Evolutionary conservation across 2,329 filamentous ascomycete species (phyloP), one percentile per base, ranked within the genome.

Genomic region (Fusarium sarcochroum): DNA sequence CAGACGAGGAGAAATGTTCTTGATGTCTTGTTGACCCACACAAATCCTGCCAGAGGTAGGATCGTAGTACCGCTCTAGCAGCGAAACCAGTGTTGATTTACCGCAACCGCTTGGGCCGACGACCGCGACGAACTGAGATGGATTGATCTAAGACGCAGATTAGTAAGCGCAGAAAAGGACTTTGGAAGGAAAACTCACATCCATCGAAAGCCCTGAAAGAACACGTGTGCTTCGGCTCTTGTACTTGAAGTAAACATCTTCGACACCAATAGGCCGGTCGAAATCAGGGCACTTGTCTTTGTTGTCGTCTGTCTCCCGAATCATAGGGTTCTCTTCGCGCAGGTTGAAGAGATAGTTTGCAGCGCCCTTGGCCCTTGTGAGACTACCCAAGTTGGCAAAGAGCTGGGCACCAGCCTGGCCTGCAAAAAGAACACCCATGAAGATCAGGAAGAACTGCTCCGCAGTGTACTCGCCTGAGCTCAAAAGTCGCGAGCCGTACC

Each of bases 81-180:
- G 76, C 7, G 83, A 81, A 44, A 91, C 81, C 40, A 87, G 84
- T 4, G 87, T 89, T 3, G 85, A 87, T 69, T 90, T 90, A 1
- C 87, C 87, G 64, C 86, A 88, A 9, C 87, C 87, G 0, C 84
- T 87, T 3, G 85, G 80, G 2, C 87, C 87, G 0, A 89, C 86
- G 30, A 88, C 81, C 1, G 86, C 87, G 3, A 85, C 76, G 63
- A 84, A 86, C 60, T 83, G 79, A 25, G 40, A 66, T 10, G 51
- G 66, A 1, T 20, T 60, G 37, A 65, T 54, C 41, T 48, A 27
- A 8, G 14, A 23, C n/a, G 41, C n/a, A 5, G 5, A 45, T 80
- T 78, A 27, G 73, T 50, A 80, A 17, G 80, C 14, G 17, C n/a
- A 18, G 5, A 23, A 10, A 3, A 15, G 10, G 5, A 7, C 3